Base-by-base conservation (phyloP, 2,329 filamentous ascomycete species). In the Cladobotryum mycophilum region DNA sequence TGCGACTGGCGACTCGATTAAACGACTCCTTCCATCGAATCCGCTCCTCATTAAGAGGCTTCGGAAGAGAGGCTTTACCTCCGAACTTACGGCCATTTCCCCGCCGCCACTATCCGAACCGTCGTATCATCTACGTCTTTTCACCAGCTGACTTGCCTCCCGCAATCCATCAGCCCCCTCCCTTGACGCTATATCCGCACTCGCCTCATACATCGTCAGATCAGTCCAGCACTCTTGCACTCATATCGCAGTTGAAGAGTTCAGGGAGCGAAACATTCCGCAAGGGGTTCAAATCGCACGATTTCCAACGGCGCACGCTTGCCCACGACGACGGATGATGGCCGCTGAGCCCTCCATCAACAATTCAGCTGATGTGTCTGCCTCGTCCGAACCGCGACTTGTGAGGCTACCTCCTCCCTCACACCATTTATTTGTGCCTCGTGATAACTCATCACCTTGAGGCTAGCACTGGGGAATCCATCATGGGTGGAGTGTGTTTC, bases 281-380 rank as follows among this genome's bases (percentile, higher is more conserved):
- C 37, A 47, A 25, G 42, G 25, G 6, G 25, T 30, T 30, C 25
- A 30, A 30, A 30, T 30, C 25, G 25, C 25, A 30, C 25, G 25
- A 30, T 48, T 55, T 55, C 58, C 57, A 66, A 62, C 60, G 62
- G 66, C 63, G 64, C 61, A 65, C 63, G 52, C 52, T 51, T 53
- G 48, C 51, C 25, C 63, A 61, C 65, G 65, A 72, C 70, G 68
- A 76, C 78, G 78, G 77, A 82, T 79, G 78, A 82, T 82, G 79
- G 79, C 79, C 76, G 78, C 78, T 75, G 79, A 80, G 76, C 73
- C 75, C 72, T 72, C 73, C 65, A 70, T 73, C 67, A 69, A 75
- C 63, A 75, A 69, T 70, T 70, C 72, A 68, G 73, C 73, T 68
- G 75, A 78, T 76, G 75, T 73, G 70, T 71, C 74, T 71, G 67